Evolutionary conservation across 2,329 filamentous ascomycete genomes (phyloP).

Genomic region (Epichloe gansuensis): DNA sequence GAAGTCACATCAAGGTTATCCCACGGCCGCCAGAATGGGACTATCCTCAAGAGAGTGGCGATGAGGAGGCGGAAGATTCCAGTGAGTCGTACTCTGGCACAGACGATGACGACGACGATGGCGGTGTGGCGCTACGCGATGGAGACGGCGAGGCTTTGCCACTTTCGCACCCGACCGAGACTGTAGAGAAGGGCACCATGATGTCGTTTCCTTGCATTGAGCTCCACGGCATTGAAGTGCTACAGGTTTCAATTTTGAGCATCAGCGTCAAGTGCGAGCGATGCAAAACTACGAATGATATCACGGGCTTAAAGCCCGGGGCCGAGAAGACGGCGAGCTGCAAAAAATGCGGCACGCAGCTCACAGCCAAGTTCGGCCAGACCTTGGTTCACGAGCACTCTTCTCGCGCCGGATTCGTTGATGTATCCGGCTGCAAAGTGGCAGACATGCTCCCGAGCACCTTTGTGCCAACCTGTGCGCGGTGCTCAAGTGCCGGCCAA

Average conservation of each 20-base stretch:
- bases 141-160: constrained; percentile 10
- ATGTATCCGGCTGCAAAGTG: constrained; percentile 60
- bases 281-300: constrained; percentile 61
- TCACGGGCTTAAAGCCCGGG: constrained; percentile 50
- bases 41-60: constrained; percentile 26
- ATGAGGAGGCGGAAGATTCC: constrained; percentile 23
- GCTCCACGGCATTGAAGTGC: constrained; percentile 62
- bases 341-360: constrained; percentile 42
- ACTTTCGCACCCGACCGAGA: constrained; percentile 12
- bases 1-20: constrained; percentile 57
- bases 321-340: constrained; percentile 39
- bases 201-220: constrained; percentile 69
- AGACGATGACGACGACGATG: constrained; percentile 28
- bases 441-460: constrained; percentile 67
- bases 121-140: constrained; percentile 27
- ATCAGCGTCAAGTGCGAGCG: constrained; percentile 66
- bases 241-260: constrained; percentile 54
- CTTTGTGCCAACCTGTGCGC: constrained; percentile 65
- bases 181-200: constrained; percentile 56
- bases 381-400: constrained; percentile 64
- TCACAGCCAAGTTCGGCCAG: constrained; percentile 45
- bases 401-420: constrained; percentile 64
- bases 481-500: constrained; percentile 57
- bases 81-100: constrained; percentile 24
- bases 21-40: constrained; percentile 68